Evolutionary conservation across 2,329 filamentous ascomycete genomes (phyloP).

Genomic region (Dendrostoma leiphaemia): DNA sequence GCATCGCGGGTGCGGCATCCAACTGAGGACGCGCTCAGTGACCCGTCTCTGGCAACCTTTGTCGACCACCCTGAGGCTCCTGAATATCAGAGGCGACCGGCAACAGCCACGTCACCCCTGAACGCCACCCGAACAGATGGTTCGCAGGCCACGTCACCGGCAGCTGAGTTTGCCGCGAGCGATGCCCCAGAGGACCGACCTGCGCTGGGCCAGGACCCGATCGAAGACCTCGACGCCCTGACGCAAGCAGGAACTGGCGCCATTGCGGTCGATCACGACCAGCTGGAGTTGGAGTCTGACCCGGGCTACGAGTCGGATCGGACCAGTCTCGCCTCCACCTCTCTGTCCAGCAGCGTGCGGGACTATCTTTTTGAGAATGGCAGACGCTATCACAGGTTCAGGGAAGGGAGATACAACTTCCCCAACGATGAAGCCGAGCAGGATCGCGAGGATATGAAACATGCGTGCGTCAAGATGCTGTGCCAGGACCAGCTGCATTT

Average conservation of each 20-base stretch:
- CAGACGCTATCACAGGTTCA: slow-evolving; percentile 55
- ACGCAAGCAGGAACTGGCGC: slow-evolving; percentile 26
- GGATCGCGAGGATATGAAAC: slow-evolving; percentile 57
- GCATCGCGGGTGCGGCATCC: neutral
- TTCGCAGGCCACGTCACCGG: neutral
- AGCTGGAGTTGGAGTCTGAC: slow-evolving; percentile 24
- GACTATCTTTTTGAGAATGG: slow-evolving; percentile 57
- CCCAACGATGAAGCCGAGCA: slow-evolving; percentile 61
- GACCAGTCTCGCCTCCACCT: slow-evolving; percentile 29
- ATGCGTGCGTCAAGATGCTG: slow-evolving; percentile 48
- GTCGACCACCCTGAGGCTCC: neutral
- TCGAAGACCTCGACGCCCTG: slow-evolving; percentile 22
- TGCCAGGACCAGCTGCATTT: slow-evolving; percentile 49
- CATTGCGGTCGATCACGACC: slow-evolving; percentile 28
- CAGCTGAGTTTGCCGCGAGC: neutral
- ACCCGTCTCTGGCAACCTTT: no score
- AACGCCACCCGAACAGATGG: neutral
- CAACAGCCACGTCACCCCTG: neutral
- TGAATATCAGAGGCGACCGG: neutral
- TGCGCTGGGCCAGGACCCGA: neutral
- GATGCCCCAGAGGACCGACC: neutral
- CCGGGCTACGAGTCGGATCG: slow-evolving; percentile 29
- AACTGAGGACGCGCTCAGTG: no score
- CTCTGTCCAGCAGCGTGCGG: slow-evolving; percentile 36
- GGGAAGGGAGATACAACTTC: slow-evolving; percentile 54